Conservation (phyloP, 495 filamentous ascomycete genomes). For the Xylaria grammica region DNA sequence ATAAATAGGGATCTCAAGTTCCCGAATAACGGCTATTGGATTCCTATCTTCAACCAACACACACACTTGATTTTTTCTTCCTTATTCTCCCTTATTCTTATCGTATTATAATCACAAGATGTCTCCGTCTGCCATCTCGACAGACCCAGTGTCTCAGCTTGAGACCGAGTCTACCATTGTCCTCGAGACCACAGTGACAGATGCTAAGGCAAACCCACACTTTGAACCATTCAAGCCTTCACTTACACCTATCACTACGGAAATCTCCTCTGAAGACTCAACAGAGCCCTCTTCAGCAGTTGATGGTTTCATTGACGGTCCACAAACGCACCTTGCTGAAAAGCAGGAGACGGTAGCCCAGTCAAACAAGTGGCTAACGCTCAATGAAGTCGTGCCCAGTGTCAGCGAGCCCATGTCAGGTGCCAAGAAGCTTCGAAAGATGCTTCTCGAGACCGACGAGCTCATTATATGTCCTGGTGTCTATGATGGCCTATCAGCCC, state of each 20-base stretch:
- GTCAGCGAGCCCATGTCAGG: constrained; percentile 41
- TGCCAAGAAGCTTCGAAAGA: constrained; percentile 53
- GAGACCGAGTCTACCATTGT: constrained; percentile 26
- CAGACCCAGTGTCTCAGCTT: constrained; percentile 25
- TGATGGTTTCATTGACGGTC: constrained; percentile 14
- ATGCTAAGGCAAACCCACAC: constrained; percentile 24
- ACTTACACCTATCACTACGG: constrained; percentile 18
- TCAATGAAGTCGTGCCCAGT: constrained; percentile 26
- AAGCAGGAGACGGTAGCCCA: not conserved
- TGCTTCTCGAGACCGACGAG: constrained; percentile 41
- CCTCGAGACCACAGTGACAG: constrained; percentile 21
- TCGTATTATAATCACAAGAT: constrained; percentile 19
- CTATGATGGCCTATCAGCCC: constrained; percentile 72
- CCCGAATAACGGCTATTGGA: not conserved
- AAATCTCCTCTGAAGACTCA: constrained; percentile 23
- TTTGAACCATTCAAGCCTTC: constrained; percentile 26
- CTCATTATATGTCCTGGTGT: constrained; percentile 67
- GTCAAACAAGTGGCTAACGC: constrained; percentile 19
- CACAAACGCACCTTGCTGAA: not conserved
- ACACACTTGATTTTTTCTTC: not conserved
- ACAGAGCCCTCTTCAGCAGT: constrained; percentile 6
- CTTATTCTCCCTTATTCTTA: not conserved
- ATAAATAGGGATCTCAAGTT: constrained; percentile 16
- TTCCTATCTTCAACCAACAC: not conserved
- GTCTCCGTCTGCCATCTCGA: constrained; percentile 27